A percentile compares a stretch with the other conserved stretches of the same genome.
phyloP scores from a whole-genome alignment of 306 rosid genomes.

The Pterocarpus santalinus region DNA sequence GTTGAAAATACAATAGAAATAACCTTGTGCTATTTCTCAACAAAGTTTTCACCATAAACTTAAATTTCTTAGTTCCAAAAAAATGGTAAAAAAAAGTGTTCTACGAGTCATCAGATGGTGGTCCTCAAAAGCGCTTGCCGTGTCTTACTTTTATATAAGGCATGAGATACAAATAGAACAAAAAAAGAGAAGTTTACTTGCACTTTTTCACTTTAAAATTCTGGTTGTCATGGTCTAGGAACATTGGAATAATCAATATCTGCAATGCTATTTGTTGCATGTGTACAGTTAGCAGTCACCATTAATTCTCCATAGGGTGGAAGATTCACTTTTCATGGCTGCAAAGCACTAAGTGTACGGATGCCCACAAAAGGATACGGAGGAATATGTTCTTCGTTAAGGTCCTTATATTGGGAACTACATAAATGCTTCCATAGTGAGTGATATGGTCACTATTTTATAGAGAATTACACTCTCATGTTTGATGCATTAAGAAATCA shows the following conservation, averaged over 20 bases:
- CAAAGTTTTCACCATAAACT: background rate
- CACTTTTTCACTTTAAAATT: conserved; percentile 31
- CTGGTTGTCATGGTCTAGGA: conserved; percentile 4
- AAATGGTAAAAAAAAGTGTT: background rate
- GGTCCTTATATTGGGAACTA: background rate
- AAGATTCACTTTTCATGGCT: conserved; percentile 27
- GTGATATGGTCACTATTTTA: background rate
- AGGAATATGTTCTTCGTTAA: conserved; percentile 15
- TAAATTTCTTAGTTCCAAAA: background rate
- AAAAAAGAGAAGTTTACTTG: background rate
- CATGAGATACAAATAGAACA: conserved; percentile 15
- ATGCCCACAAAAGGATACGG: background rate
- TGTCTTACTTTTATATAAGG: background rate
- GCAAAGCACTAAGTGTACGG: background rate
- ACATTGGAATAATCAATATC: conserved; percentile 28
- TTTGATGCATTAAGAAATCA: background rate
- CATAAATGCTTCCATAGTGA: background rate
- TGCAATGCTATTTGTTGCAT: conserved; percentile 38
- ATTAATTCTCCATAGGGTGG: background rate
- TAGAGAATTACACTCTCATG: background rate
- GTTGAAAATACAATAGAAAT: no score
- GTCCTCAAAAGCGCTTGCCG: conserved; percentile 34
- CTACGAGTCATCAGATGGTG: background rate
- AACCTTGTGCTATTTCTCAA: no score
- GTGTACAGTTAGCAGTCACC: background rate